Conservation (phyloP, 1,284 basidiomycete genomes). For the Heliocybe sulcata region DNA sequence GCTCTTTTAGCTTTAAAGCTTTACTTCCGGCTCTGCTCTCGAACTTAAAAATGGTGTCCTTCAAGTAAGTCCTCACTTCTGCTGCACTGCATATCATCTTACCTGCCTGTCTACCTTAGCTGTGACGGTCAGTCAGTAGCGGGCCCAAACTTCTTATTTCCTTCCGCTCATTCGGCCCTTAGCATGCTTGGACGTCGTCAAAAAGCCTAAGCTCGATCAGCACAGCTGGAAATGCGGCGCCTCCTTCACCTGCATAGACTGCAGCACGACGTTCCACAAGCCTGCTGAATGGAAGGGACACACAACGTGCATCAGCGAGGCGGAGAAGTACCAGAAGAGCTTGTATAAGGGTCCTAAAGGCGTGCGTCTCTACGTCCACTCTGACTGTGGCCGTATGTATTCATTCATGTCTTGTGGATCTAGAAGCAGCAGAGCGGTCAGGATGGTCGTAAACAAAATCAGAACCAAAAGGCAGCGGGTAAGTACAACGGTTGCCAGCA, state of each 20-base stretch:
- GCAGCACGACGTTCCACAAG: slow-evolving; percentile 71
- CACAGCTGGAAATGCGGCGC: slow-evolving; percentile 54
- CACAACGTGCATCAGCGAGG: slow-evolving; percentile 82
- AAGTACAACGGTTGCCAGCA: background rate
- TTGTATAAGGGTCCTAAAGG: slow-evolving; percentile 76
- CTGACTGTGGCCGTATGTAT: background rate
- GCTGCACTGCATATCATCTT: background rate
- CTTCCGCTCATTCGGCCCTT: slow-evolving; percentile 9
- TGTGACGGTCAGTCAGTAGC: slow-evolving; percentile 34
- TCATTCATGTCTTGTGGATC: background rate
- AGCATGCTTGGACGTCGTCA: slow-evolving; percentile 81
- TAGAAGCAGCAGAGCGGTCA: background rate
- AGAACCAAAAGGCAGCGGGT: background rate
- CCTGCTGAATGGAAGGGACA: slow-evolving; percentile 77
- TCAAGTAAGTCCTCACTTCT: slow-evolving; percentile 34
- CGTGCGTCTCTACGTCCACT: slow-evolving; percentile 18
- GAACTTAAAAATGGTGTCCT: slow-evolving; percentile 42
- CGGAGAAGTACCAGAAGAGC: slow-evolving; percentile 86
- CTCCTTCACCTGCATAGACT: slow-evolving; percentile 85
- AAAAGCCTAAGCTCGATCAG: slow-evolving; percentile 85
- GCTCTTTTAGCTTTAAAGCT: too few species aligned
- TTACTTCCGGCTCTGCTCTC: background rate
- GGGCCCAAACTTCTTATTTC: slow-evolving; percentile 7
- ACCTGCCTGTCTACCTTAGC: slow-evolving; percentile 19
- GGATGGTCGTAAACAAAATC: background rate